These are phyloP conservation scores for Zygosaccharomyces lentus DNA, from an alignment of 805 yeast genomes.

Conservation along the genomic window DNA sequence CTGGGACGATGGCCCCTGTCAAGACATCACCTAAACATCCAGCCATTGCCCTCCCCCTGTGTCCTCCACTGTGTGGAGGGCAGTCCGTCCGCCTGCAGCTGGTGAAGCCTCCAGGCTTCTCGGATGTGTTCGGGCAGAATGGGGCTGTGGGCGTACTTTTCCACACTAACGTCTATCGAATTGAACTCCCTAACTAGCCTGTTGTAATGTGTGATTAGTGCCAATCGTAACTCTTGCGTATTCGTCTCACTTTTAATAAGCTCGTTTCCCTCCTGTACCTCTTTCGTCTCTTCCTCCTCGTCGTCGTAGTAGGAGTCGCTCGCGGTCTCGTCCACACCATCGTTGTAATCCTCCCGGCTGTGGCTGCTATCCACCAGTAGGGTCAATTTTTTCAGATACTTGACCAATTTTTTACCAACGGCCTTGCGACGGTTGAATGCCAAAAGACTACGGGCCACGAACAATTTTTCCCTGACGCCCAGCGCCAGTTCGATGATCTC, in stretches of 20 bases:
- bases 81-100: constrained; percentile 59
- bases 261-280: constrained; percentile 21
- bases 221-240: constrained; percentile 23
- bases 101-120: constrained; percentile 82
- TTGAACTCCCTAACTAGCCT: constrained; percentile 30
- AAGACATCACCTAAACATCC: constrained; percentile 51
- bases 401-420: constrained; percentile 32
- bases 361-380: constrained; percentile 17
- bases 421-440: constrained; percentile 43
- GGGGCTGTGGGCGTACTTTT: constrained; percentile 48
- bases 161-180: constrained; percentile 30
- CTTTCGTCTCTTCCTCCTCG: constrained; percentile 25
- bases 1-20: constrained; percentile 14
- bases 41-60: constrained; percentile 69
- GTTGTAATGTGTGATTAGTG: constrained; percentile 33
- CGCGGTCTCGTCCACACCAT: constrained; percentile 30
- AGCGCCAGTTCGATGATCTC: constrained; percentile 81
- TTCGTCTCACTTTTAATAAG: constrained; percentile 26
- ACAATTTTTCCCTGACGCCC: constrained; percentile 57
- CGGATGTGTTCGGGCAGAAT: constrained; percentile 77
- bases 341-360: constrained; percentile 14
- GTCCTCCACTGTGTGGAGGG: constrained; percentile 64
- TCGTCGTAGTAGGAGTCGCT: constrained; percentile 32
- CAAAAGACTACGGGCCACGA: constrained; percentile 39
- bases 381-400: constrained; percentile 37